Evolutionary conservation across 2,329 filamentous ascomycete genomes (phyloP).

Genomic region (Fusarium clavum): DNA sequence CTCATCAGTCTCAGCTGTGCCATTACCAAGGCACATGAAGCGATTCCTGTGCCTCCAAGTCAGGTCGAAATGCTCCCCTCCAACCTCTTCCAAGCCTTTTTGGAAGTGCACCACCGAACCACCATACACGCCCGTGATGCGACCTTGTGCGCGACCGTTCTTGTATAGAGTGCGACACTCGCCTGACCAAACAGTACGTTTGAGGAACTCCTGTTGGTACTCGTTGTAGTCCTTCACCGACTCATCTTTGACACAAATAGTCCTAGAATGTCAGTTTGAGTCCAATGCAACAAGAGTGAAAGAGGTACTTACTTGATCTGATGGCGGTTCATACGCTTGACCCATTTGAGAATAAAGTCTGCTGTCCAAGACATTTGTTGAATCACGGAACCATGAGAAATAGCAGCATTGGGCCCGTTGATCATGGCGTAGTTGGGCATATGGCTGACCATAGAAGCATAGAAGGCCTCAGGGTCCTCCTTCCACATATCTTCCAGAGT

Average conservation of each 20-base stretch:
- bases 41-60: background rate
- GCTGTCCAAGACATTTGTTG: slow-evolving; percentile 3
- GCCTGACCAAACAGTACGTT: background rate
- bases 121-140: slow-evolving; percentile 1
- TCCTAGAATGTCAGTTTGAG: background rate
- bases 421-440: slow-evolving; percentile 9
- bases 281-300: accelerated
- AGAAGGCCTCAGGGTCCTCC: slow-evolving; percentile 7
- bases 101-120: slow-evolving; percentile 7
- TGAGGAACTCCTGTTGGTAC: background rate
- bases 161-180: slow-evolving; percentile 15
- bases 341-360: slow-evolving; percentile 12
- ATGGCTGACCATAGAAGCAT: background rate
- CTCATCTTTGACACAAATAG: slow-evolving; percentile 3
- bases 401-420: background rate
- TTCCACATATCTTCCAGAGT: slow-evolving; percentile 4
- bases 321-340: slow-evolving; percentile 8
- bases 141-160: background rate
- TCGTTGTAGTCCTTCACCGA: background rate
- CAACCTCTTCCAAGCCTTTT: background rate
- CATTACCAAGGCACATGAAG: slow-evolving; percentile 11
- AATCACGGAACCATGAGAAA: slow-evolving; percentile 2
- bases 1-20: background rate
- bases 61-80: background rate
- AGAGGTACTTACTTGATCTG: background rate